phyloP scores from a whole-genome alignment of 1,139 yeast genomes.

The Yamadazyma membranifaciens region DNA sequence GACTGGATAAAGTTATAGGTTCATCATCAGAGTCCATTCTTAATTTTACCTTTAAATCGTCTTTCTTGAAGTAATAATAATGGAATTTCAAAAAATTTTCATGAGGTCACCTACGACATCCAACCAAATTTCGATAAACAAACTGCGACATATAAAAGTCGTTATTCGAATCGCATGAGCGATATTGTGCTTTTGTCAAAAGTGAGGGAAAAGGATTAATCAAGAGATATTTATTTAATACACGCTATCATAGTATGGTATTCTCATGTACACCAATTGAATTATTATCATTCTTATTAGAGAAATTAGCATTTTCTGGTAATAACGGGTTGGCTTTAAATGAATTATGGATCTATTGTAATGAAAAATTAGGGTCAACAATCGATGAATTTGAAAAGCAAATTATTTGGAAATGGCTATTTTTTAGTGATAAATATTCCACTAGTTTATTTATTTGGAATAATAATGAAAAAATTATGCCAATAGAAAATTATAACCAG shows the following conservation, averaged over 20 bases:
- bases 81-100: background rate
- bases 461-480: conserved; percentile 13
- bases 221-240: background rate
- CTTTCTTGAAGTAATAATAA: too few species aligned
- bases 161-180: conserved; percentile 4
- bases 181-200: too few species aligned
- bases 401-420: conserved; percentile 42
- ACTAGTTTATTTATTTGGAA: conserved; percentile 16
- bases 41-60: background rate
- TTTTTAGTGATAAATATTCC: conserved; percentile 18
- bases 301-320: conserved; percentile 38
- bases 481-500: conserved; percentile 13
- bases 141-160: conserved; percentile 3
- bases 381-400: conserved; percentile 37
- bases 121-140: background rate
- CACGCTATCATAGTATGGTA: conserved; percentile 5
- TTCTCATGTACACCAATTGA: conserved; percentile 30
- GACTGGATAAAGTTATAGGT: conserved; percentile 53
- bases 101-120: background rate
- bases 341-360: conserved; percentile 32
- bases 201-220: background rate
- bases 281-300: conserved; percentile 26
- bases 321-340: conserved; percentile 27
- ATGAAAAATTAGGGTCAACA: conserved; percentile 16
- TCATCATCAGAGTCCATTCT: conserved; percentile 39